Evolutionary conservation across 768 basidiomycete species (phyloP).

Genomic region (Suillus decipiens): DNA sequence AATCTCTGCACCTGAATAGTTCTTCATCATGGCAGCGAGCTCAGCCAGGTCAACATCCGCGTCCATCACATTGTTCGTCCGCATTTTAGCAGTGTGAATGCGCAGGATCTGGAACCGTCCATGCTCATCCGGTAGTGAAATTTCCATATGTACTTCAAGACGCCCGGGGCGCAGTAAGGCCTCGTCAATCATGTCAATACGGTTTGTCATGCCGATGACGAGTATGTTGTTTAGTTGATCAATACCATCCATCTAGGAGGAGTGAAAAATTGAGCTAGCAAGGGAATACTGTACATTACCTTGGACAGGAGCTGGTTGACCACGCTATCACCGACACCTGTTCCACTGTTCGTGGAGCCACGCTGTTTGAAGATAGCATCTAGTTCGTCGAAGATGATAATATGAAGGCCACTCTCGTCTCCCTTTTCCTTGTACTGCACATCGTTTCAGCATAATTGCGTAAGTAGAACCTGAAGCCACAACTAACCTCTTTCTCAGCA

Average conservation of each 20-base stretch:
- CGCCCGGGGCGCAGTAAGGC: constrained; percentile 96
- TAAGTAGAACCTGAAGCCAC: not conserved
- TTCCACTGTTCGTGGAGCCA: constrained; percentile 87
- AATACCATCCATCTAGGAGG: constrained; percentile 92
- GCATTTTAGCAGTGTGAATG: constrained; percentile 97
- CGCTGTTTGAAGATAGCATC: constrained; percentile 99
- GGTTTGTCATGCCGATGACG: constrained; percentile 99
- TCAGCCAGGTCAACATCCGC: constrained; percentile 79
- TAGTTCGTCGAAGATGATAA: constrained; percentile 99
- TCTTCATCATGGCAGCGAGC: constrained; percentile 85
- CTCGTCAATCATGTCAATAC: constrained; percentile 98
- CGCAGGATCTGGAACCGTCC: constrained; percentile 92
- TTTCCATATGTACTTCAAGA: constrained; percentile 99
- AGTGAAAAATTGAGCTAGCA: constrained; percentile 14
- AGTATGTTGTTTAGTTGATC: constrained; percentile 99
- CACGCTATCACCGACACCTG: constrained; percentile 98
- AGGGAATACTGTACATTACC: constrained; percentile 42
- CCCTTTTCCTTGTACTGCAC: constrained; percentile 92
- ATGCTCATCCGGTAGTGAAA: constrained; percentile 92
- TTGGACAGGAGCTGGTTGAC: constrained; percentile 99
- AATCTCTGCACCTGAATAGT: constrained; percentile 97
- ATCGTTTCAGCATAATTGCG: constrained; percentile 9
- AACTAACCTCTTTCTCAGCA: constrained; percentile 88
- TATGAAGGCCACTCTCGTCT: constrained; percentile 95
- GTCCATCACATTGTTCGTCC: constrained; percentile 88